Evolutionary conservation across 352 stramenopile species (phyloP), one percentile per base, ranked within the genome.

Genomic region (Pythium brassicae): DNA sequence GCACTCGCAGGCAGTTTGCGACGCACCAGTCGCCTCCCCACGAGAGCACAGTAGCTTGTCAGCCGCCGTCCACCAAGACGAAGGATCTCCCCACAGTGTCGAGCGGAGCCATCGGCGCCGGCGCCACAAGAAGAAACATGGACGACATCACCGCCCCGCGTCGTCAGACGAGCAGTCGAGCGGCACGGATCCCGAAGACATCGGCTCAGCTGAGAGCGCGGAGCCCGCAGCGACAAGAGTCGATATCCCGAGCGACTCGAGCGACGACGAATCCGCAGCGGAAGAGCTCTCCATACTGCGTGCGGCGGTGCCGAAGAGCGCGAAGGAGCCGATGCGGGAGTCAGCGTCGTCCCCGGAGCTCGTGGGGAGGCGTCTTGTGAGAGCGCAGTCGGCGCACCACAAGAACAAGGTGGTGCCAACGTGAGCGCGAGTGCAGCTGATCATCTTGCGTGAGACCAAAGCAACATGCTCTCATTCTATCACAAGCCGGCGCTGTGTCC

Each of bases 361-460:
- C 17, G 25, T 27, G 9, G 7, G 45, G 6, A n/a, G 27, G 26
- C 46, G 48, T 0, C 47, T 65, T 42, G 45, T 39, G 6, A 27
- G 39, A 3, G 10, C 57, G 22, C 49, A 60, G 14, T 42, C 51
- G 3, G 20, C 26, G 2, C 45, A 57, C 9, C n/a, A 35, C 29
- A 55, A 19, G 19, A 65, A 48, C 25, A 65, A 65, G 29, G 59
- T 65, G 10, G 47, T 61, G 20, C 59, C 59, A 11, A 65, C 59
- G 11, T 27, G n/a, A 26, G 15, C 15, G 37, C 1, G 22, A 42
- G 25, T 40, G 34, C n/a, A n/a, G n/a, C n/a, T n/a, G n/a, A n/a
- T n/a, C n/a, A n/a, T 47, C 17, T 7, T 11, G 42, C 27, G 12
- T 34, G 15, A 32, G 20, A 57, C n/a, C 22, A 20, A 6, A 42